Conservation (phyloP, 2,329 filamentous ascomycete species). For the Claviceps sp. region DNA sequence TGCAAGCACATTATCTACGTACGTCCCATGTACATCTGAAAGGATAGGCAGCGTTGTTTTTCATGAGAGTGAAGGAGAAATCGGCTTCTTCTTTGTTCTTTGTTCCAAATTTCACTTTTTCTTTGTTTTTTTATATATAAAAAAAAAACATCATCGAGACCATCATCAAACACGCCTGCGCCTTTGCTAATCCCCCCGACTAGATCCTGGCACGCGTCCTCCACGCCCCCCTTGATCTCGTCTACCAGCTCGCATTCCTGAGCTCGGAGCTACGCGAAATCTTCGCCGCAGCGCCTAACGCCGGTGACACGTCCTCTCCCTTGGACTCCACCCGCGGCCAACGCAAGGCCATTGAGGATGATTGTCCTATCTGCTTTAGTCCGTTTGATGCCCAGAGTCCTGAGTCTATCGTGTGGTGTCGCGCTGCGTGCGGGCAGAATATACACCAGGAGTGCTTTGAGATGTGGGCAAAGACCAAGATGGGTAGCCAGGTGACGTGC, state of each 20-base stretch:
- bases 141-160: no score
- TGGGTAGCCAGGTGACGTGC: constrained; percentile 33
- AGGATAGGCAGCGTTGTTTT: not conserved
- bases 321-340: constrained; percentile 18
- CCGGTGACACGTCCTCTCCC: constrained; percentile 23
- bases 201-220: constrained; percentile 46
- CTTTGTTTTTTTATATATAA: not conserved
- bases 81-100: not conserved
- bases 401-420: constrained; percentile 35
- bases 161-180: not conserved
- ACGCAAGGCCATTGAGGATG: constrained; percentile 37
- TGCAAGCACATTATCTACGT: constrained; percentile 55
- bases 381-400: constrained; percentile 24
- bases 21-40: not conserved
- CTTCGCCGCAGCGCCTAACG: constrained; percentile 24
- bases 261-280: constrained; percentile 45
- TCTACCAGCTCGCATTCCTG: constrained; percentile 50
- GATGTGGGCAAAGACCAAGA: constrained; percentile 38
- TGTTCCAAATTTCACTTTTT: not conserved
- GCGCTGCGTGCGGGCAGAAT: constrained; percentile 39
- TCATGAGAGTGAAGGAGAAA: not conserved
- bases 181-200: not conserved
- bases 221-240: constrained; percentile 38
- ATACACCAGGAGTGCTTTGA: constrained; percentile 40
- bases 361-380: constrained; percentile 45